phyloP scores from a whole-genome alignment of 2,329 filamentous ascomycete genomes.

The Blastomyces gilchristii region DNA sequence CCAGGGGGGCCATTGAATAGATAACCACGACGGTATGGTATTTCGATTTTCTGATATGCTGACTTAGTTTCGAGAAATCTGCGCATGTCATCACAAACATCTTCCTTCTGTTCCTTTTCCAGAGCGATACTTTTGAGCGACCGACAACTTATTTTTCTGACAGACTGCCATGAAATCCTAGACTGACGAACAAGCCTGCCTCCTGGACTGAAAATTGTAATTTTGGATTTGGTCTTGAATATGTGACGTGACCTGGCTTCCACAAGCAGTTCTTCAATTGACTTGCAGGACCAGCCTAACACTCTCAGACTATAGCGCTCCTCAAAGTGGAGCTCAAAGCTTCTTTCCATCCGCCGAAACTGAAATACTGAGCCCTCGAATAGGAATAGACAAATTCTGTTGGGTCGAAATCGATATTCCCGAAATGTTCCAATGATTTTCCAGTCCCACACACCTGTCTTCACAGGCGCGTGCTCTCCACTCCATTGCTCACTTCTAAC shows the following conservation, averaged over 20 bases:
- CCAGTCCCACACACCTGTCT: too few relatives aligned
- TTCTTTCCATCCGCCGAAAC: too few relatives aligned
- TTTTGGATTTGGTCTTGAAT: not conserved
- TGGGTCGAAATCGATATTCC: too few relatives aligned
- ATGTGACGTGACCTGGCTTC: not conserved
- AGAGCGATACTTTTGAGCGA: not conserved
- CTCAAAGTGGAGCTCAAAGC: too few relatives aligned
- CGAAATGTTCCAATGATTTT: too few relatives aligned
- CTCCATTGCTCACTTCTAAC: too few relatives aligned
- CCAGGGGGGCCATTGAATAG: not conserved
- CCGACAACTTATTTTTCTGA: conserved; percentile 20
- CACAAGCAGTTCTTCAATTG: not conserved
- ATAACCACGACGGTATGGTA: not conserved
- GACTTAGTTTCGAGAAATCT: not conserved
- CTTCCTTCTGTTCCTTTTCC: not conserved
- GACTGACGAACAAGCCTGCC: not conserved
- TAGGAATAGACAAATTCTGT: too few relatives aligned
- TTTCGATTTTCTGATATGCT: not conserved
- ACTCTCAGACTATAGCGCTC: not conserved
- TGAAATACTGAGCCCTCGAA: too few relatives aligned
- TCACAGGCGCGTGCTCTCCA: too few relatives aligned
- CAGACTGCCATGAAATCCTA: not conserved
- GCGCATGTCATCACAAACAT: not conserved
- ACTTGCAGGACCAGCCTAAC: not conserved
- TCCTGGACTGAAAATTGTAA: conserved; percentile 1